Conservation (phyloP, 805 yeast species). For the Pichia manshurica region DNA sequence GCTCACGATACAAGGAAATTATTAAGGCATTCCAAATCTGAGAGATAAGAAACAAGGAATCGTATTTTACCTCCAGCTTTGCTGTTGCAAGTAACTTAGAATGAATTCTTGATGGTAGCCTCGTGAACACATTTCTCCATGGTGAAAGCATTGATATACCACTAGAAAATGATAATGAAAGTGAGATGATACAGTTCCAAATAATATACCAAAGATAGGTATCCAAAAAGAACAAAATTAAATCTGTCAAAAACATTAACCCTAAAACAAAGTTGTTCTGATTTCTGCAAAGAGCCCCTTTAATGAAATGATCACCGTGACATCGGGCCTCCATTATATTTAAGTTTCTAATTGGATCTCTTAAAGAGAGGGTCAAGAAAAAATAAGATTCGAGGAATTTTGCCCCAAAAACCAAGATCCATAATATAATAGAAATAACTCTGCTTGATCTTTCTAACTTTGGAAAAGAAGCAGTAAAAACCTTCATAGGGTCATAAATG, state of each 20-base stretch:
- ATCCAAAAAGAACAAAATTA: conserved; percentile 47
- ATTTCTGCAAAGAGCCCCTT: conserved; percentile 36
- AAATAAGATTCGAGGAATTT: conserved; percentile 50
- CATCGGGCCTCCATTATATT: conserved; percentile 40
- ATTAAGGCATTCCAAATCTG: conserved; percentile 52
- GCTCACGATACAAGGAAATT: conserved; percentile 51
- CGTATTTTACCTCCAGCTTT: conserved; percentile 40
- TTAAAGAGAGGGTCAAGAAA: conserved; percentile 46
- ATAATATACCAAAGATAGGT: conserved; percentile 55
- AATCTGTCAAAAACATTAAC: conserved; percentile 39
- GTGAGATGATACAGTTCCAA: conserved; percentile 48
- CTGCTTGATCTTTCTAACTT: conserved; percentile 33
- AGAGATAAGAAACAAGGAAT: conserved; percentile 36
- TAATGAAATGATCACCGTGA: conserved; percentile 37
- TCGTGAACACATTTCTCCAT: conserved; percentile 49
- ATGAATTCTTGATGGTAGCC: conserved; percentile 46
- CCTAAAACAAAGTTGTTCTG: conserved; percentile 39
- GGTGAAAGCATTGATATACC: conserved; percentile 54
- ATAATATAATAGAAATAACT: conserved; percentile 38
- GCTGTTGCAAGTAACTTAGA: conserved; percentile 42
- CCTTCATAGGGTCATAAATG: conserved; percentile 32
- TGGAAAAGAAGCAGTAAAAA: conserved; percentile 42
- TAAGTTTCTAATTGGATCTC: conserved; percentile 47
- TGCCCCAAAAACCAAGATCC: conserved; percentile 44
- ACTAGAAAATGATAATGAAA: conserved; percentile 42